phyloP scores from a whole-genome alignment of 148 eudicot genomes.

The Tetragonia tetragonoides region DNA sequence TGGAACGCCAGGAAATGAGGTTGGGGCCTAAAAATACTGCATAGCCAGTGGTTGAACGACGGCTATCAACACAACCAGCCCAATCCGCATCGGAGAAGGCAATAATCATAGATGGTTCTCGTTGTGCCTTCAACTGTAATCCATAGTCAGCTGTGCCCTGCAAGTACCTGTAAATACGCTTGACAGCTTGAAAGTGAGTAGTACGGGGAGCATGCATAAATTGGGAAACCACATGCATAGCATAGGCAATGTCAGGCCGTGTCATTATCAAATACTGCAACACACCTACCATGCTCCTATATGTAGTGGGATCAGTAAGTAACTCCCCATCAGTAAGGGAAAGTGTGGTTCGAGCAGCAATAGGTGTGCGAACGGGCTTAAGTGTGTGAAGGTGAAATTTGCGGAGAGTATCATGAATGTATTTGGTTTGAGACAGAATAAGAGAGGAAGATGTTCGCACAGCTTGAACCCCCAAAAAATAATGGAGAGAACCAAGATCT shows the following conservation, averaged over 20 bases:
- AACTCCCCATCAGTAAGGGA: neutral
- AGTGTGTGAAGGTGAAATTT: neutral
- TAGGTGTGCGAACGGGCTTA: neutral
- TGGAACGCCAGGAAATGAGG: neutral
- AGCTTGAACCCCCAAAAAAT: neutral
- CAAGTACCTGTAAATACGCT: neutral
- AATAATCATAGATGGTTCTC: too few relatives aligned
- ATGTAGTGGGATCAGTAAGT: neutral
- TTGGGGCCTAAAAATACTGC: neutral
- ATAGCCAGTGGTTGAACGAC: neutral
- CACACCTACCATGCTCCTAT: neutral
- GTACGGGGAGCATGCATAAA: neutral
- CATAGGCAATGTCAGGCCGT: neutral
- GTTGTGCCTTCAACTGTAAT: too few relatives aligned
- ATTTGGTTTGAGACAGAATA: neutral
- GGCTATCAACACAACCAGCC: neutral
- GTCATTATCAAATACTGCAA: neutral
- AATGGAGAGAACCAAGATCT: neutral
- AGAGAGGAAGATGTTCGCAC: neutral
- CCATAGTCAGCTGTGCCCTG: neutral
- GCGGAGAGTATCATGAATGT: neutral
- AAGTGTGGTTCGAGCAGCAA: neutral
- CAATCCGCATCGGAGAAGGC: neutral
- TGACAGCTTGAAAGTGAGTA: neutral
- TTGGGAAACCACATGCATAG: neutral